Conservation (phyloP, 73 alveolate species). For the Symbiodinium natans region DNA sequence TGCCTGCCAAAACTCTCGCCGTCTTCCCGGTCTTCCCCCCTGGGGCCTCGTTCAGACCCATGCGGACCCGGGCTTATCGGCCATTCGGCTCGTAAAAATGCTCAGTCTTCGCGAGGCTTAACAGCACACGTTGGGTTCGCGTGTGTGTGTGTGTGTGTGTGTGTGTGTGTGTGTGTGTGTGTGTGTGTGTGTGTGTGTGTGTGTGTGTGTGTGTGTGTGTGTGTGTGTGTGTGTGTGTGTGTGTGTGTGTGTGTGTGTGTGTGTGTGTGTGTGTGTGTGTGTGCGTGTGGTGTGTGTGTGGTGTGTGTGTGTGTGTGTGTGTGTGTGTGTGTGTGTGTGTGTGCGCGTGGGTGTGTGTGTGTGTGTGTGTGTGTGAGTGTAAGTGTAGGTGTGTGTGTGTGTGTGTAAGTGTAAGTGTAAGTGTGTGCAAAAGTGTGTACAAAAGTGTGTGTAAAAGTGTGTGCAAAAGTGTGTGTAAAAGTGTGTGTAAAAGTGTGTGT, state of each 20-base stretch:
- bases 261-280: slow-evolving; percentile 1
- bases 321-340: slow-evolving; percentile 51
- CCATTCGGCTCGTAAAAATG: too few relatives aligned
- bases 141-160: slow-evolving; percentile 27
- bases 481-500: not conserved
- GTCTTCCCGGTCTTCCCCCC: too few relatives aligned
- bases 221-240: slow-evolving; percentile 2
- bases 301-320: slow-evolving; percentile 36
- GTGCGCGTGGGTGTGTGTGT: slow-evolving; percentile 14
- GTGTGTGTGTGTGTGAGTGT: slow-evolving; percentile 21
- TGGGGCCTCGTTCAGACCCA: too few relatives aligned
- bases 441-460: too few relatives aligned
- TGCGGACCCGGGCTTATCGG: too few relatives aligned
- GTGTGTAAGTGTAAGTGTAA: not conserved
- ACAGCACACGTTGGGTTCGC: too few relatives aligned
- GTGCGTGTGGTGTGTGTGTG: slow-evolving; percentile 24
- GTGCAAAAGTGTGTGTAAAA: too few relatives aligned
- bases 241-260: slow-evolving; percentile 31
- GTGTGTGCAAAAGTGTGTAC: too few relatives aligned
- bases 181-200: slow-evolving; percentile 13
- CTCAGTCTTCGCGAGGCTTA: too few relatives aligned
- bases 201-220: slow-evolving; percentile 10
- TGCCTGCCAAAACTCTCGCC: not conserved
- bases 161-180: slow-evolving; percentile 32
- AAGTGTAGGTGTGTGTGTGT: not conserved